Evolutionary conservation across 306 rosid genomes (phyloP).

Genomic region (Vigna hirtella): DNA sequence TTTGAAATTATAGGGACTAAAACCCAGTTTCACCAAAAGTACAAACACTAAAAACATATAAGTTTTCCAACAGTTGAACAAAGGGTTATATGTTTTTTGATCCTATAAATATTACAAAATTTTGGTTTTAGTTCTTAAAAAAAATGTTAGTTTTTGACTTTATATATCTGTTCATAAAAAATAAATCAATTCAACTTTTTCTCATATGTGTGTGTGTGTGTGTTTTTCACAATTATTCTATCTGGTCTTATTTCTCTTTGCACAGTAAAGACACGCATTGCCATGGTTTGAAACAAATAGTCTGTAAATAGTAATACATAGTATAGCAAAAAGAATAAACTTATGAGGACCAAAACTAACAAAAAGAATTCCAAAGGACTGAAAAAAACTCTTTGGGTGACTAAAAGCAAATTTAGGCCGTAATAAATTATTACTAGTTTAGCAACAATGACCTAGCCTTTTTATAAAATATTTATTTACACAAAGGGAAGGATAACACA

Average conservation of each 20-base stretch:
- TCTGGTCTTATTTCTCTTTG: no score
- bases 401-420: not conserved
- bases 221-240: no score
- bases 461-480: not conserved
- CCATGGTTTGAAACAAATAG: no score
- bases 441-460: slow-evolving; percentile 28
- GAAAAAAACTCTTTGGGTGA: not conserved
- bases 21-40: no score
- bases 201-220: no score
- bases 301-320: no score
- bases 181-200: no score
- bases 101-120: not conserved
- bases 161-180: not conserved
- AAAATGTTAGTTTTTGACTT: not conserved
- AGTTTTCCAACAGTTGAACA: not conserved
- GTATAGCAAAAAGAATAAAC: no score
- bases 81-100: not conserved
- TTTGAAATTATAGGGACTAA: no score
- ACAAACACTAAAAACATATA: no score
- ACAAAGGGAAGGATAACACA: slow-evolving; percentile 1
- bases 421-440: not conserved
- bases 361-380: not conserved
- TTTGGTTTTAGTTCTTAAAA: not conserved
- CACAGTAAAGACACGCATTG: no score
- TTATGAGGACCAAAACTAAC: not conserved